These are phyloP conservation scores for Penicillium rolfsii DNA, from an alignment of 2,329 filamentous ascomycete species.

Conservation along the genomic window DNA sequence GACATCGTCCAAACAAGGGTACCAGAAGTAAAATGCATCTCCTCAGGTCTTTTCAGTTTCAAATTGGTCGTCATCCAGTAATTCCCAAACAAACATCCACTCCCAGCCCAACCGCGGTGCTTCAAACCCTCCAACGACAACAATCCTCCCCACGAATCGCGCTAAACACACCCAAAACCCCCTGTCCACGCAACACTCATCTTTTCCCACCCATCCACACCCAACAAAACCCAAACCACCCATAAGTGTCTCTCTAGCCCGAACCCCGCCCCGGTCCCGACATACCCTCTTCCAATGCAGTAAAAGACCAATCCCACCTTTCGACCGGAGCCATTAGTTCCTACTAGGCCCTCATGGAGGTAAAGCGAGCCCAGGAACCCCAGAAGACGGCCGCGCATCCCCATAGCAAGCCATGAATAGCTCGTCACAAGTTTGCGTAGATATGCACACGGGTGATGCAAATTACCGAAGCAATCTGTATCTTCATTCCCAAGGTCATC, in stretches of 20 bases:
- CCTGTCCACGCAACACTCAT: conserved; percentile 15
- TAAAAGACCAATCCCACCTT: conserved; percentile 23
- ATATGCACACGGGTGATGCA: conserved; percentile 28
- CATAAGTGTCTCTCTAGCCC: conserved; percentile 3
- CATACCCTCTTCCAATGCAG: conserved; percentile 12
- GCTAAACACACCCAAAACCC: conserved; percentile 9
- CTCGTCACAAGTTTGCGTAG: neutral
- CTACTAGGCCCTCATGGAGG: conserved; percentile 45
- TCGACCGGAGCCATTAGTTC: conserved; percentile 51
- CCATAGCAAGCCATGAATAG: conserved; percentile 4
- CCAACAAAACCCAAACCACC: conserved; percentile 11
- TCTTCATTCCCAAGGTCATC: conserved; percentile 30
- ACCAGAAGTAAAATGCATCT: conserved; percentile 24
- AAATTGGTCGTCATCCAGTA: conserved; percentile 44
- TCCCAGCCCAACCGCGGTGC: conserved; percentile 35
- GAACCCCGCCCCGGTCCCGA: conserved; percentile 11
- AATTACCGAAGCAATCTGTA: neutral
- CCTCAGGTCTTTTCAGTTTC: conserved; percentile 54
- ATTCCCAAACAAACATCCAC: conserved; percentile 26
- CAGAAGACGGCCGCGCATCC: conserved; percentile 38
- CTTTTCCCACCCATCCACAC: conserved; percentile 6
- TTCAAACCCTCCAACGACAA: conserved; percentile 10
- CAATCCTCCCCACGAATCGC: conserved; percentile 8
- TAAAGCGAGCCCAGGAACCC: conserved; percentile 47
- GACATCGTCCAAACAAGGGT: neutral